Evolutionary conservation across 441 rosid species (phyloP), one percentile per base, ranked within the genome.

Genomic region (Aquilaria agallochum): DNA sequence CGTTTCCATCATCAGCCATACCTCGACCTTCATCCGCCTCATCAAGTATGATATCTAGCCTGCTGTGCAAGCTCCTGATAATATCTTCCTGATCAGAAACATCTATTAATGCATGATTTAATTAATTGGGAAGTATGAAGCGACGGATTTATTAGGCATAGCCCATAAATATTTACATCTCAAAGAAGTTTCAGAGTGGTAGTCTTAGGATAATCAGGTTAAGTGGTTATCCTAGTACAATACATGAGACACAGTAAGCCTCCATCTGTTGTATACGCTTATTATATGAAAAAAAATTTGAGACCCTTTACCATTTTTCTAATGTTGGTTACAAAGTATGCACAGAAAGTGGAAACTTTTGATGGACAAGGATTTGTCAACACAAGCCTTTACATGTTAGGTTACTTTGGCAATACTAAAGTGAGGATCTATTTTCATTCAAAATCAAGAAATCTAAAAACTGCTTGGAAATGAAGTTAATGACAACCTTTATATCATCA

Each of bases 21-120:
- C 59, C 67, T 9, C 64, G 63, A 72, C 74, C 87, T 67, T 73
- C 87, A 72, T 86, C 97, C 11, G 75, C 94, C 70, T 87, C 93
- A 63, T 88, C 99, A 32, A 92, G 85, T 55, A 94, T 74, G 50
- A 87, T 78, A 73, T 91, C 99, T 61, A 91, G 74, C 75, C 97
- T 87, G 80, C 97, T 91, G 66, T 77, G 88, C 71, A 94, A 80
- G 79, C 94, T 94, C 70, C 83, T 79, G 67, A 82, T 79, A 59
- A 94, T 84, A 72, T 94, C 99, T 67, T 76, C 87, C 99, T 93
- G 77, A 73, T 74, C 36, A 57, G 31, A 50, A 27, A 49, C 68
- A 65, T 40, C 31, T 31, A 30, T n/a, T 5, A 58, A 36, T 40
- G 62, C 27, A 53, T 31, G 55, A 40, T 5, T 40, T 10, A 7